Base-by-base conservation (phyloP, 2,329 filamentous ascomycete species). In the Botrytis deweyae region DNA sequence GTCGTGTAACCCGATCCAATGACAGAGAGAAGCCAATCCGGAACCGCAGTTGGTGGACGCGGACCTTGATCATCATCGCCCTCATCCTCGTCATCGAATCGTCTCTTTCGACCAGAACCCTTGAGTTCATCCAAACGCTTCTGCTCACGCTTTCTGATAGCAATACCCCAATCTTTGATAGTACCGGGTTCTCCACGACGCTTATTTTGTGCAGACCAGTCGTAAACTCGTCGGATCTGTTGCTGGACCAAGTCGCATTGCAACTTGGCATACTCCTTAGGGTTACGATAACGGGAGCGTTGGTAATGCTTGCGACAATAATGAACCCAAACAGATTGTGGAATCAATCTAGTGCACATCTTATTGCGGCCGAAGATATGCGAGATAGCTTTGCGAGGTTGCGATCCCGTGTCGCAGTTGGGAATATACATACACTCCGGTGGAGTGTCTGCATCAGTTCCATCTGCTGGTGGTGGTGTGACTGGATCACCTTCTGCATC, bases 311-410 rank as follows among this genome's bases (percentile, higher is more conserved):
- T 95, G 52, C 93, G 89, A 81, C 93, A 96, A 80, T 89, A 91
- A 78, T 91, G 89, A 0, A 93, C 89, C 92, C 92, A 95, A 3
- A 93, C 87, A 36, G 88, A 82, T 9, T 87, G 83, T 0, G 92
- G 92, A 67, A 96, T 93, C 63, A 86, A 85, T 49, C 91, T 87
- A 0, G 93, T 96, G 79, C 90, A 91, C 12, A 88, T 86, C 83
- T 96, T 96, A 85, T 96, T 96, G 55, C 93, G 89, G 36, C 93
- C 93, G 78, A 95, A 95, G 72, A 95, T 88, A 79, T 96, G 92
- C 0, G 92, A 94, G 74, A 95, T 91, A 8, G 91, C 90, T 82
- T 95, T 95, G 66, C 93, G 89, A 38, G 87, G 87, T 72, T 88
- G 86, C 8, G 88, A 89, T 6, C 86, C 86, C 0, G 88, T 91